A percentile compares a stretch with the other conserved stretches of the same genome.
Conservation (phyloP, 768 basidiomycete genomes). For the Pulveroboletus sp. region DNA sequence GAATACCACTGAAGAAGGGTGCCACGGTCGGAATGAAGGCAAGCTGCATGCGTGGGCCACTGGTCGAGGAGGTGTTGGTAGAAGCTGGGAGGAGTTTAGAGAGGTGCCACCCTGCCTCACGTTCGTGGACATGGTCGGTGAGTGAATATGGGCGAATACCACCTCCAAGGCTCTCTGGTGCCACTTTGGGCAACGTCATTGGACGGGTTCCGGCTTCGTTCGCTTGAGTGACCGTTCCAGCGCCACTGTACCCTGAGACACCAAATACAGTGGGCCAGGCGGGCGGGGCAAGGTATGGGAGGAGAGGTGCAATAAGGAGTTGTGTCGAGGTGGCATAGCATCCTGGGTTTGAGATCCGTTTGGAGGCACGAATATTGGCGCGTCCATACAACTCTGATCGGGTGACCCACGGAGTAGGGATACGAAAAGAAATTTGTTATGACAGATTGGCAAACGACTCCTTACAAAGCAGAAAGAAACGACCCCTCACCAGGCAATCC, state of each 20-base stretch:
- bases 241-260: slow-evolving; percentile 92
- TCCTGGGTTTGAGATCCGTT: slow-evolving; percentile 93
- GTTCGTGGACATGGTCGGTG: slow-evolving; percentile 98
- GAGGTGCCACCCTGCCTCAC: slow-evolving; percentile 86
- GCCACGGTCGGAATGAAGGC: slow-evolving; percentile 86
- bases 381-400: slow-evolving; percentile 83
- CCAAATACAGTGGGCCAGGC: slow-evolving; percentile 84
- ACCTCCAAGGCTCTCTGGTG: slow-evolving; percentile 66
- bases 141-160: slow-evolving; percentile 82
- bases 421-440: slow-evolving; percentile 34
- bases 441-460: slow-evolving; percentile 30
- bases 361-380: slow-evolving; percentile 57
- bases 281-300: slow-evolving; percentile 56
- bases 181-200: slow-evolving; percentile 75
- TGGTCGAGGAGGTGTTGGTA: neutral
- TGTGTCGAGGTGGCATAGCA: slow-evolving; percentile 95
- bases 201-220: slow-evolving; percentile 62
- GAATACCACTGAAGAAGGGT: slow-evolving; percentile 96
- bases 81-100: slow-evolving; percentile 45
- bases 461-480: slow-evolving; percentile 28
- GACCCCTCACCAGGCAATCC: slow-evolving; percentile 93
- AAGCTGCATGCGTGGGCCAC: slow-evolving; percentile 42
- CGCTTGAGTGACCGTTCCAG: slow-evolving; percentile 73
- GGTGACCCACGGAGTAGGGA: slow-evolving; percentile 5
- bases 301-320: slow-evolving; percentile 84